Base-by-base conservation (phyloP, 768 basidiomycete genomes). In the Psilocybe sp. region DNA sequence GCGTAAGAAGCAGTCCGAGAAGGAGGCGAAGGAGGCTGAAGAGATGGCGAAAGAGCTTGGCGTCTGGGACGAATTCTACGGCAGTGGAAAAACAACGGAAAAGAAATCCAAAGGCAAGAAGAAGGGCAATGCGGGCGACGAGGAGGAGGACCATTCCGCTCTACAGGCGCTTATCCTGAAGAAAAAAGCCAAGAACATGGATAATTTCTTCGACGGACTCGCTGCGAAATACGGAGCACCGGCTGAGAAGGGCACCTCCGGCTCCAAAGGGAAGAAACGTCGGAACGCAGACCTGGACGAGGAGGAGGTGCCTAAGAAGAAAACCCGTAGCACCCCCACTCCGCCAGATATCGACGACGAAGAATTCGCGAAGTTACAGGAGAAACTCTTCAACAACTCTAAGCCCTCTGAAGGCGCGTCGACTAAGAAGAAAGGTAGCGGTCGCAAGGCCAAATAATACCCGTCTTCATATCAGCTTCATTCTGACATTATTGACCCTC, bases 51-150 rank as follows among this genome's bases (percentile, higher is more conserved):
- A 84, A 57, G 90, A 92, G 54, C 69, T 98, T 13, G 94, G 93
- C 2, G 89, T 97, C 9, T 95, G 92, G 92, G 93, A 97, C 49
- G 91, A 93, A 58, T 93, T 93, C 59, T 92, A 89, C 61, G 90
- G 88, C 4, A 82, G 75, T 54, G 90, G 88, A 3, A 89, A 86
- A 67, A 65, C 75, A 1, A 79, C 81, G 6, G 71, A 80, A 55
- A 82, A 80, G 66, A 84, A 82, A 57, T 73, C 68, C 1, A 84
- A 79, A 53, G 68, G 61, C 10, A 81, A 80, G 62, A 62, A 59
- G 42, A 61, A n/a, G n/a, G n/a, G 69, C 49, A 55, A 57, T 60
- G 42, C 78, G 68, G 64, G 74, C 54, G 61, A 56, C 47, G 54
- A 66, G 10, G 81, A 79, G 14, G 84, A 81, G 34, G 89, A 90